Evolutionary conservation across 352 stramenopile genomes (phyloP).

Genomic region (Elongisporangium prolatum): DNA sequence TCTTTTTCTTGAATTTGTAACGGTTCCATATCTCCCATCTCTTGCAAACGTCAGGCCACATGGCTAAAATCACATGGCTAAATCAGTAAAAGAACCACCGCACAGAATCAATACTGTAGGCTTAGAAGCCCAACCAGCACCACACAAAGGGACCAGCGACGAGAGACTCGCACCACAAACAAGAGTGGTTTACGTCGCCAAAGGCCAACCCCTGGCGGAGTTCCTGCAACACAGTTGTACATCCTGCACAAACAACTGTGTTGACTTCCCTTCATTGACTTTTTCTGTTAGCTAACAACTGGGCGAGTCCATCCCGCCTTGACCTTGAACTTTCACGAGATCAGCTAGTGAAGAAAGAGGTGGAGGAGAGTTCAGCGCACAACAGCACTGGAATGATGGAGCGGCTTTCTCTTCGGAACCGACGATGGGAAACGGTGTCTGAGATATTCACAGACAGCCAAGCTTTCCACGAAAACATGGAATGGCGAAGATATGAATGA

Average conservation of each 20-base stretch:
- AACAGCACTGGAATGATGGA: not conserved
- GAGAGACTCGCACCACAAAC: not conserved
- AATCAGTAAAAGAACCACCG: too few species aligned
- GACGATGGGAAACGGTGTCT: not conserved
- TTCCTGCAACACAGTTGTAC: not conserved
- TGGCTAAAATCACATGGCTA: not conserved
- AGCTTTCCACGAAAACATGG: not conserved
- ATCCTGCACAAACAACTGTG: not conserved
- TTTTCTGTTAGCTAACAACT: not conserved
- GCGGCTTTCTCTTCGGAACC: not conserved
- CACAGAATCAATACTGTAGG: not conserved
- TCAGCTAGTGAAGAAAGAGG: not conserved
- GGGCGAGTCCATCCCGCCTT: not conserved
- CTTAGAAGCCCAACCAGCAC: not conserved
- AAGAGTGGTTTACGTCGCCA: not conserved
- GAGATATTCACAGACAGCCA: not conserved
- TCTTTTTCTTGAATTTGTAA: not conserved
- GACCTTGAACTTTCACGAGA: not conserved
- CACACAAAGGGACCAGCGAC: not conserved
- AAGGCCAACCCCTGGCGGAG: not conserved
- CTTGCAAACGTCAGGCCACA: not conserved
- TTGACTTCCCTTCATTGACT: not conserved
- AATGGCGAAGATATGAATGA: not conserved
- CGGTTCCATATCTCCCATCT: not conserved
- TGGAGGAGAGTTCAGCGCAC: not conserved